Conservation (phyloP, 2,329 filamentous ascomycete genomes). For the Aureobasidium lini region DNA sequence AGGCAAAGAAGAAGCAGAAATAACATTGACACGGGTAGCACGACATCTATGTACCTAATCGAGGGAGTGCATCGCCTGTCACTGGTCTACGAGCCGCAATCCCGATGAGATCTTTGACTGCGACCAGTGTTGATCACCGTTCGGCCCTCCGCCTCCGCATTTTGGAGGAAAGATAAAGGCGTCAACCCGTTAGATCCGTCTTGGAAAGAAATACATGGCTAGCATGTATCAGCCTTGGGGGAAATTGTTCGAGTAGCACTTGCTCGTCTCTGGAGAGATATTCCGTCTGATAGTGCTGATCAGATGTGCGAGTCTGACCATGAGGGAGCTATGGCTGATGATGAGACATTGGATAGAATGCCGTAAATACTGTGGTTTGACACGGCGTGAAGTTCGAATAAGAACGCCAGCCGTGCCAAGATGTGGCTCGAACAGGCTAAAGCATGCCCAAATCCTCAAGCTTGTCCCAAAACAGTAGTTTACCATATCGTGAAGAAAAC, state of each 20-base stretch:
- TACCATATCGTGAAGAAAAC: not conserved
- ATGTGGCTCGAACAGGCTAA: not conserved
- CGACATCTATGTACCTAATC: constrained; percentile 1
- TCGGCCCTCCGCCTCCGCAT: constrained; percentile 14
- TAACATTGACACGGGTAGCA: not conserved
- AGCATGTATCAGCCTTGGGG: not conserved
- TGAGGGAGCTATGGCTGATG: no score
- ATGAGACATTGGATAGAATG: not conserved
- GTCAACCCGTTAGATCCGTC: not conserved
- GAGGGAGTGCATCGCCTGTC: not conserved
- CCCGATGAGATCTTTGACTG: constrained; percentile 5
- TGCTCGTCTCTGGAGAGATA: no score
- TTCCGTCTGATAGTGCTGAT: not conserved
- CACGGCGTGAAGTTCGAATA: not conserved
- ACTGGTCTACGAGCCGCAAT: constrained; percentile 8
- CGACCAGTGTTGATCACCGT: not conserved
- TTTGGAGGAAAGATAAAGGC: not conserved
- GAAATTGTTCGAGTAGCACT: not conserved
- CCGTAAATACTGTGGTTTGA: constrained; percentile 1
- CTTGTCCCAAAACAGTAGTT: not conserved
- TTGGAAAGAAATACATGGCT: not conserved
- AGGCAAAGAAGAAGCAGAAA: not conserved
- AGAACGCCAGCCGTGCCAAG: not conserved
- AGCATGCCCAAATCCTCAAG: not conserved
- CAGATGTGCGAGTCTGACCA: not conserved